Conservation (phyloP, 208 protist genomes). For the Trypanosoma grayi region DNA sequence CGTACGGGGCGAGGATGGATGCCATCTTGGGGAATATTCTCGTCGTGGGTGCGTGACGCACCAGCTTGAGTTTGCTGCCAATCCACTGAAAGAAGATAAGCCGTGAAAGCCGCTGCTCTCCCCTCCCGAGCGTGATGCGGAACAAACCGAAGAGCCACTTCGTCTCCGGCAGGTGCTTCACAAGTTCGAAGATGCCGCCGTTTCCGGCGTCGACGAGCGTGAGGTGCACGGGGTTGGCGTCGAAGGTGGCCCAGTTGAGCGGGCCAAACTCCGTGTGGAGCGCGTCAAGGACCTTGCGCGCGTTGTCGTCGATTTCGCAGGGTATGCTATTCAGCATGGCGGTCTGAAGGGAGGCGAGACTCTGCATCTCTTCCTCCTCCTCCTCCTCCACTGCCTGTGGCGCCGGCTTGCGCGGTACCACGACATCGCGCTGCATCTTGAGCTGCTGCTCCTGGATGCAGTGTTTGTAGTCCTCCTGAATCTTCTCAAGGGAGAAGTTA, state of each 20-base stretch:
- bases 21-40: conserved; percentile 61
- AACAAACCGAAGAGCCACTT: conserved; percentile 84
- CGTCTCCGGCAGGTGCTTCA: conserved; percentile 61
- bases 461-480: conserved; percentile 65
- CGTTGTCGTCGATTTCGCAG: conserved; percentile 25
- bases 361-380: conserved; percentile 14
- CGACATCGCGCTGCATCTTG: conserved; percentile 50
- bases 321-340: conserved; percentile 4
- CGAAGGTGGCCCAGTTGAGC: conserved; percentile 82
- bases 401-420: neutral
- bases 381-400: conserved; percentile 12
- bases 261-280: conserved; percentile 65
- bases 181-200: conserved; percentile 76
- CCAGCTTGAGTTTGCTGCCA: conserved; percentile 54
- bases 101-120: conserved; percentile 35
- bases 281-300: conserved; percentile 43
- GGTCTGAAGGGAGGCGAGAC: neutral
- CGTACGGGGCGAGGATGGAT: conserved; percentile 51
- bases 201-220: conserved; percentile 49
- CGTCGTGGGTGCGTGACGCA: conserved; percentile 29
- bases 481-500: conserved; percentile 71
- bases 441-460: conserved; percentile 48
- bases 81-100: conserved; percentile 88
- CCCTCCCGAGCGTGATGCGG: conserved; percentile 58
- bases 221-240: conserved; percentile 41